These are phyloP conservation scores for Sophora flavescens DNA, from an alignment of 306 rosid species.

Conservation along the genomic window DNA sequence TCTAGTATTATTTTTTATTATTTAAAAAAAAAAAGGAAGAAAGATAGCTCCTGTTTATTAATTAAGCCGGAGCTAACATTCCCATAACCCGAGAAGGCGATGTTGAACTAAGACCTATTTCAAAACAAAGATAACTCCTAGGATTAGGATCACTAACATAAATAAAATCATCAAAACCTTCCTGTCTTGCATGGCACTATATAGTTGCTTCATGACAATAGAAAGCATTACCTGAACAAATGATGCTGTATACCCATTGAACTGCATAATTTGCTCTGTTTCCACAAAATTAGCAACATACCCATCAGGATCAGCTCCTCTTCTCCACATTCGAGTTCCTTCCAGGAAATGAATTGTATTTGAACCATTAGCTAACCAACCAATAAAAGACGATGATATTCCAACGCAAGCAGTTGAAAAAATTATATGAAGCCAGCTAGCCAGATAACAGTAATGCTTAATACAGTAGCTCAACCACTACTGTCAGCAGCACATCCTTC, in stretches of 20 bases:
- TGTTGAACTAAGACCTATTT: not conserved
- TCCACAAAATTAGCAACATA: constrained; percentile 91
- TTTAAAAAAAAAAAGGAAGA: not conserved
- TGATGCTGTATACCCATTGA: constrained; percentile 75
- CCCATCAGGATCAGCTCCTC: constrained; percentile 93
- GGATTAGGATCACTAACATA: not conserved
- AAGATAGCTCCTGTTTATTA: not conserved
- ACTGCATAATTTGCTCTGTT: constrained; percentile 79
- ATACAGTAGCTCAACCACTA: not conserved
- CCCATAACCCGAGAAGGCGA: not conserved
- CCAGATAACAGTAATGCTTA: constrained; percentile 13
- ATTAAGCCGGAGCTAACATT: constrained; percentile 12
- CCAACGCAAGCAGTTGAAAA: not conserved
- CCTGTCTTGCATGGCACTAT: not conserved
- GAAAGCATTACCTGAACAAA: constrained; percentile 76
- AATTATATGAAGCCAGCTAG: not conserved
- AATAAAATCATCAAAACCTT: constrained; percentile 24
- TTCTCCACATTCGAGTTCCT: constrained; percentile 98
- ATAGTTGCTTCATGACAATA: not conserved
- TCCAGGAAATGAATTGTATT: constrained; percentile 39
- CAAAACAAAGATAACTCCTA: constrained; percentile 15
- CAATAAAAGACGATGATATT: constrained; percentile 25
- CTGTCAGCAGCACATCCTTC: not conserved
- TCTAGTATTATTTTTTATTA: not conserved
- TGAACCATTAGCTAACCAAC: constrained; percentile 11